These are phyloP conservation scores for Syncephalastrum contaminatum DNA, from an alignment of 371 early-diverging fungal species.

Conservation along the genomic window DNA sequence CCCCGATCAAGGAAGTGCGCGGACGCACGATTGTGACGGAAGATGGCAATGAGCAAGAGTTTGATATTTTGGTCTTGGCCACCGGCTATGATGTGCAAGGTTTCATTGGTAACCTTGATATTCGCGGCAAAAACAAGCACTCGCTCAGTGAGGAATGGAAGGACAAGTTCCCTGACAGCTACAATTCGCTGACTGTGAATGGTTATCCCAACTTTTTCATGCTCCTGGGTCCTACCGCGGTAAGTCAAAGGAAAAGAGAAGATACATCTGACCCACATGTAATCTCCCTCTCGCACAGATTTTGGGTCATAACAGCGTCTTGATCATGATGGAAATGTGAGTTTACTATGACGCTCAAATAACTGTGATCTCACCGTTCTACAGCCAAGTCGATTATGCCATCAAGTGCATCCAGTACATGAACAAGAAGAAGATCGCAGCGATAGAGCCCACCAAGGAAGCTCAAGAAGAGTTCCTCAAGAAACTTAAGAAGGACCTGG, in stretches of 20 bases:
- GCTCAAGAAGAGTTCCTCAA: constrained; percentile 20
- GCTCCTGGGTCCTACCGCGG: constrained; percentile 32
- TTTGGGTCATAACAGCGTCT: constrained; percentile 15
- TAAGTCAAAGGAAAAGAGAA: background rate
- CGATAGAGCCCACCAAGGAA: constrained; percentile 21
- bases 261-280: too few relatives aligned
- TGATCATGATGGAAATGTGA: constrained; percentile 21
- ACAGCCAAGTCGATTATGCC: constrained; percentile 26
- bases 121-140: constrained; percentile 19
- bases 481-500: constrained; percentile 15
- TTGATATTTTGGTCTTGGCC: constrained; percentile 26
- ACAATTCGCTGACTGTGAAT: constrained; percentile 23
- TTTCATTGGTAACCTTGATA: constrained; percentile 23
- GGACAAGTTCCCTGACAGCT: constrained; percentile 23
- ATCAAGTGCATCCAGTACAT: constrained; percentile 16
- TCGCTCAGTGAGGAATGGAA: constrained; percentile 21
- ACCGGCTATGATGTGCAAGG: constrained; percentile 31
- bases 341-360: background rate
- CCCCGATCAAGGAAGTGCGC: constrained; percentile 13
- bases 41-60: constrained; percentile 19
- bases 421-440: constrained; percentile 10
- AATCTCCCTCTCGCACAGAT: background rate
- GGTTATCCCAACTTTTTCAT: constrained; percentile 48
- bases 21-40: constrained; percentile 22
- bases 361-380: too few relatives aligned